Percentiles rank a stretch among this genome's conserved stretches.
phyloP scores from a whole-genome alignment of 768 basidiomycete genomes.

The Naganishia onofrii region DNA sequence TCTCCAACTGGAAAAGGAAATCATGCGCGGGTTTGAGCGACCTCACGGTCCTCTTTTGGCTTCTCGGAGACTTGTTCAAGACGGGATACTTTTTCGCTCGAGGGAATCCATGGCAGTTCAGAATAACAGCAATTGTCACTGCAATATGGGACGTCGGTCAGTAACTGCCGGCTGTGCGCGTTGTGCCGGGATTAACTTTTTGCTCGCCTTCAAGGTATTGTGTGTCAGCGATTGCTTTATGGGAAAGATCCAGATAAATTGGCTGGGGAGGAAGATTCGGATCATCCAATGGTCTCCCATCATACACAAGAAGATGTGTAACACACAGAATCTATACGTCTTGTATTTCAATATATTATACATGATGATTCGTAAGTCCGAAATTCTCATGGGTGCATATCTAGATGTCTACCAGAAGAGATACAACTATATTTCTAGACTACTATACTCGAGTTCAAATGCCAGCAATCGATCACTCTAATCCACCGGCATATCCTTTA shows the following conservation, averaged over 20 bases:
- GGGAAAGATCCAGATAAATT: neutral
- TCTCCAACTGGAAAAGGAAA: slow-evolving; percentile 46
- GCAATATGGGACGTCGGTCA: slow-evolving; percentile 47
- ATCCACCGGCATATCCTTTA: slow-evolving; percentile 83
- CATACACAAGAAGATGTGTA: slow-evolving; percentile 4
- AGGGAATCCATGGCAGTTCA: slow-evolving; percentile 46
- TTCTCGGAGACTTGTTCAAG: slow-evolving; percentile 51
- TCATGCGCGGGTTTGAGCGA: slow-evolving; percentile 48
- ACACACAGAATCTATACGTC: neutral
- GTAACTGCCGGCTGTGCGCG: neutral
- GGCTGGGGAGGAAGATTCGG: neutral
- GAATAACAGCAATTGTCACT: slow-evolving; percentile 47
- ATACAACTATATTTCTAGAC: neutral
- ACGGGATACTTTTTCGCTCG: slow-evolving; percentile 50
- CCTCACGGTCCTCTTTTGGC: slow-evolving; percentile 39
- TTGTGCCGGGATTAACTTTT: neutral
- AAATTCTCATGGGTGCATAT: neutral
- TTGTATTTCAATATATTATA: neutral
- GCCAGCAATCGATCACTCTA: slow-evolving; percentile 51
- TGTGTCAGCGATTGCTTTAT: slow-evolving; percentile 11
- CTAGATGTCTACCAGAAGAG: neutral
- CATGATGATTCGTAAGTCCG: neutral
- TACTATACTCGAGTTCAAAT: neutral
- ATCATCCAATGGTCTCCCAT: slow-evolving; percentile 5
- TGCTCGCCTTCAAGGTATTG: neutral